Evolutionary conservation across 2,329 filamentous ascomycete genomes (phyloP).

Genomic region (Diaporthe ampelina): DNA sequence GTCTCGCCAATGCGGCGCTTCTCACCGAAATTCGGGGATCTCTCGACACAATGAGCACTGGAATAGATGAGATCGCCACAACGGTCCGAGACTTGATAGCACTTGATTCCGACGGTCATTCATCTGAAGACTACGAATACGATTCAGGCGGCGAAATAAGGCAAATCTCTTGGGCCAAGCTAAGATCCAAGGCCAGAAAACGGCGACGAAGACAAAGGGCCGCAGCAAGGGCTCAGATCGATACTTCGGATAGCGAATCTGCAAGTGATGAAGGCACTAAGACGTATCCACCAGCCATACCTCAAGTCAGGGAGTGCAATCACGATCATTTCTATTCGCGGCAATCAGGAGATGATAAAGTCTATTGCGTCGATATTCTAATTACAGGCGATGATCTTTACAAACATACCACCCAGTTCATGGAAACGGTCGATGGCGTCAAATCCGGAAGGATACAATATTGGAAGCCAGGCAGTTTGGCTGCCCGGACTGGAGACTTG

Average conservation of each 20-base stretch:
- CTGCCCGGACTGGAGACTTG: fast-evolving
- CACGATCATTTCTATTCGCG: neutral
- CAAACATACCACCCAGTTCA: neutral
- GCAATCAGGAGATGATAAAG: neutral
- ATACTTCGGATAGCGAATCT: too few relatives aligned
- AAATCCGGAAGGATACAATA: neutral
- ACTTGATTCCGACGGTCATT: neutral
- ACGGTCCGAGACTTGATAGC: neutral
- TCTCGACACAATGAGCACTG: neutral
- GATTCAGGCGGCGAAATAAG: neutral
- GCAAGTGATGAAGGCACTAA: neutral
- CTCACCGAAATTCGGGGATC: neutral
- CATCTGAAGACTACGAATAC: neutral
- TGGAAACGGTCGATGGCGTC: fast-evolving
- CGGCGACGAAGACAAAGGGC: too few relatives aligned
- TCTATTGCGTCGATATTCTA: neutral
- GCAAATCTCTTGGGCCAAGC: neutral
- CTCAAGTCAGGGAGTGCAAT: neutral
- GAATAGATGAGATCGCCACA: neutral
- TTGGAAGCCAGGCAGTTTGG: neutral
- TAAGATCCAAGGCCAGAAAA: neutral
- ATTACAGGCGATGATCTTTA: neutral
- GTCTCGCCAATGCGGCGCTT: fast-evolving
- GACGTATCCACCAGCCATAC: neutral
- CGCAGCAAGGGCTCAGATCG: too few relatives aligned